Base-by-base conservation (phyloP, 2,329 filamentous ascomycete species). In the Colletotrichum agaves region DNA sequence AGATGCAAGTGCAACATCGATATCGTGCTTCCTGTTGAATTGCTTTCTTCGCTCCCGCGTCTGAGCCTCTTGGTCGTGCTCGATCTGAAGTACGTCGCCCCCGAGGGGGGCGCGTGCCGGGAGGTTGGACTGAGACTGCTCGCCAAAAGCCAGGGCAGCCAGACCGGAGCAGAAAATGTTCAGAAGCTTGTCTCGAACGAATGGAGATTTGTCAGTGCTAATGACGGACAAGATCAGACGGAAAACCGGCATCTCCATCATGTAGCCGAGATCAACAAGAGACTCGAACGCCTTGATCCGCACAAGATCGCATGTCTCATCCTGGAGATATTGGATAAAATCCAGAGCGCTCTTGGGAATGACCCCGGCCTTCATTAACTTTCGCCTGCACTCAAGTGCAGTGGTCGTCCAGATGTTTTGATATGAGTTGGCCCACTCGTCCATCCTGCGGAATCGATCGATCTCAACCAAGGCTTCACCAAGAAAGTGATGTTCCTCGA, bases 351-450 rank as follows among this genome's bases (percentile, higher is more conserved):
- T 80, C 35, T 79, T 75, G 1, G 85, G 83, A 37, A 91, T 89
- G 15, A 90, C 84, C 15, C 85, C 83, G 3, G 86, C 86, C 77
- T 90, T 89, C 88, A 91, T 91, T 58, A 91, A 78, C 44, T 80
- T 81, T 73, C 84, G 83, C 73, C 89, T 87, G 63, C 89, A 89
- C 63, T 89, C 85, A 47, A 91, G 77, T 4, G 87, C 87, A 17
- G 89, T 86, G 69, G 85, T 83, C 17, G 89, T 90, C 83, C 88
- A 89, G 61, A 89, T 84, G 69, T 91, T 92, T 67, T 91, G 88
- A 73, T 90, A 90, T 3, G 89, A 91, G 67, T 86, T 82, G 15
- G 87, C 87, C 85, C 90, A 91, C 74, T 91, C 88, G 73, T 92
- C 90, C 79, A 89, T 89, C 21, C 89, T 83, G 53, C 89, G 84